phyloP scores from a whole-genome alignment of 345 rosid genomes.

The Punica granatum region DNA sequence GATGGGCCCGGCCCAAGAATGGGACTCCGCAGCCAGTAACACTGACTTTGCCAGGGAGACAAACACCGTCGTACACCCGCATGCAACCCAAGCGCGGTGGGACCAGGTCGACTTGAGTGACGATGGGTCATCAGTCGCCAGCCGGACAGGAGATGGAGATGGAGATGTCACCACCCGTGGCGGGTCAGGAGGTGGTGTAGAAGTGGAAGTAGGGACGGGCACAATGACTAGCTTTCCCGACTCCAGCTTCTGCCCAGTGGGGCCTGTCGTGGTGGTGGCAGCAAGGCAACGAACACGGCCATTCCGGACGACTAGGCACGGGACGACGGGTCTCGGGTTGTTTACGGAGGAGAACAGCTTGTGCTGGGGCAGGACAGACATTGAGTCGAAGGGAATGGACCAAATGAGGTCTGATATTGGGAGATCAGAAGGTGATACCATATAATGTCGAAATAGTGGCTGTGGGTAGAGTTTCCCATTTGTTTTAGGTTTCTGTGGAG shows the following conservation, averaged over 20 bases:
- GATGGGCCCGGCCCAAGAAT: conserved; percentile 47
- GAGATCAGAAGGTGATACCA: background rate
- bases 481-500: background rate
- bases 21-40: conserved; percentile 35
- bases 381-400: conserved; percentile 11
- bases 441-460: conserved; percentile 14
- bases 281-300: conserved; percentile 9
- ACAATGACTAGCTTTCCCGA: conserved; percentile 19
- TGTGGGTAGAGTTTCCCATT: background rate
- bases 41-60: conserved; percentile 51
- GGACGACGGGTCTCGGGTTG: conserved; percentile 17
- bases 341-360: conserved; percentile 22
- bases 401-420: background rate
- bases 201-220: conserved; percentile 14
- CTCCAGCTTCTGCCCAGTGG: conserved; percentile 13
- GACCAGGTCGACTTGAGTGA: conserved; percentile 61
- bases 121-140: conserved; percentile 33
- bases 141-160: conserved; percentile 17
- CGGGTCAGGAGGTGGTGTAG: conserved; percentile 19
- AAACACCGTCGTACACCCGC: conserved; percentile 57
- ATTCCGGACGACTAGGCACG: background rate
- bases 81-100: conserved; percentile 65
- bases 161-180: conserved; percentile 8
- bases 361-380: conserved; percentile 49
- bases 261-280: conserved; percentile 22